Conservation (phyloP, 129 eudicot genomes). For the Arctium lappa region DNA sequence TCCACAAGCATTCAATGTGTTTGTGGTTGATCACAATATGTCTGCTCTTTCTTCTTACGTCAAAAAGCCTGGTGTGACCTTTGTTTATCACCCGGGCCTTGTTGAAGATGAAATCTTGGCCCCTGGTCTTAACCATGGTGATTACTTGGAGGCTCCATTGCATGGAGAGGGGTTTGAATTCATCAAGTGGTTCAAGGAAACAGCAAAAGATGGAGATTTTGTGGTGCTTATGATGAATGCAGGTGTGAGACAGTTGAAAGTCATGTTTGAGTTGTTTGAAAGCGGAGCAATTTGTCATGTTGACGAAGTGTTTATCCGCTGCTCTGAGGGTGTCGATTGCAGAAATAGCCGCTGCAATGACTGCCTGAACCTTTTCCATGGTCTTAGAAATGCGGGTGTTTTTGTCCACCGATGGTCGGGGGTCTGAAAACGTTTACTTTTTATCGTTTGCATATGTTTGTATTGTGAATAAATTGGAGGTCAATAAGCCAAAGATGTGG, state of each 20-base stretch:
- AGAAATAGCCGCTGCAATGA: conserved; percentile 30
- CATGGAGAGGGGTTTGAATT: conserved; percentile 67
- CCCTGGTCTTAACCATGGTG: conserved; percentile 33
- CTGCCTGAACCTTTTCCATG: conserved; percentile 42
- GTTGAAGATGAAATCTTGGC: conserved; percentile 20
- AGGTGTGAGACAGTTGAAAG: conserved; percentile 45
- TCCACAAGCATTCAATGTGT: conserved; percentile 41
- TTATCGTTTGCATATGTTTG: not conserved
- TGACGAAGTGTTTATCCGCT: conserved; percentile 74
- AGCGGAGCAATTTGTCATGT: conserved; percentile 66
- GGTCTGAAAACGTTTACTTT: conserved; percentile 16
- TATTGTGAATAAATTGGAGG: conserved; percentile 30
- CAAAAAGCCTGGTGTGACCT: conserved; percentile 69
- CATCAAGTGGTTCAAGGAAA: conserved; percentile 59
- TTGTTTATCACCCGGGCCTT: conserved; percentile 68
- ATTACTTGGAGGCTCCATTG: conserved; percentile 33
- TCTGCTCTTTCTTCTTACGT: conserved; percentile 60
- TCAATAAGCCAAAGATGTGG: conserved; percentile 20
- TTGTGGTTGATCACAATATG: conserved; percentile 65
- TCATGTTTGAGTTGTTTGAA: conserved; percentile 58
- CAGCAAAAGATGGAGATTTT: conserved; percentile 48
- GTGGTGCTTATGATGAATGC: conserved; percentile 84
- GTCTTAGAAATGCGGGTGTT: conserved; percentile 59
- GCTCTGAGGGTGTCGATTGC: conserved; percentile 36
- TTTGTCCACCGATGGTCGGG: conserved; percentile 62